Evolutionary conservation across 805 yeast species (phyloP).

Genomic region (Candida orba): DNA sequence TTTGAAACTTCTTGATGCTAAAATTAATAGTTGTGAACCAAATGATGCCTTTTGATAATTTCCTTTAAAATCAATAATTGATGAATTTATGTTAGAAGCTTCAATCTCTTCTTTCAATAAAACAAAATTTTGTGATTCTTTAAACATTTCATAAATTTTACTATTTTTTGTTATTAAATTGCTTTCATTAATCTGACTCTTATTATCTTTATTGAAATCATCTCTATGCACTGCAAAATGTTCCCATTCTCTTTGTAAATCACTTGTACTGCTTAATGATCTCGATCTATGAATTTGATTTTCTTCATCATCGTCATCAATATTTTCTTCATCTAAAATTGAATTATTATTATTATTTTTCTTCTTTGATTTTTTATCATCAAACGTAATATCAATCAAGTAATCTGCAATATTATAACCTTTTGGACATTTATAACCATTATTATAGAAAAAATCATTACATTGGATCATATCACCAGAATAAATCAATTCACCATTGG

Average conservation of each 20-base stretch:
- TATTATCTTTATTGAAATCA: conserved; percentile 13
- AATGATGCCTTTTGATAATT: conserved; percentile 42
- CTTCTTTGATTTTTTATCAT: conserved; percentile 23
- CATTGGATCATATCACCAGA: conserved; percentile 80
- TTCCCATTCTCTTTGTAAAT: conserved; percentile 77
- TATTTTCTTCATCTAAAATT: conserved; percentile 25
- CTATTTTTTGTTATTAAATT: not conserved
- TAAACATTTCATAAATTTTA: conserved; percentile 25
- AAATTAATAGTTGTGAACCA: conserved; percentile 57
- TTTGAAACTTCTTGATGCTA: conserved; percentile 83
- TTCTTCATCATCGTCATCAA: conserved; percentile 20
- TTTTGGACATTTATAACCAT: conserved; percentile 77
- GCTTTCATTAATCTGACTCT: conserved; percentile 5
- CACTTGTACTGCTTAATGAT: conserved; percentile 29
- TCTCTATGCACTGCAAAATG: conserved; percentile 79
- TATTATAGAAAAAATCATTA: conserved; percentile 62
- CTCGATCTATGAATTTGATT: conserved; percentile 26
- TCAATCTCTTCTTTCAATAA: conserved; percentile 27
- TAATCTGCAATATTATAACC: conserved; percentile 95
- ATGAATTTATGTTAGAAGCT: conserved; percentile 16
- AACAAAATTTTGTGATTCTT: conserved; percentile 26
- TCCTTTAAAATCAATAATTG: conserved; percentile 18
- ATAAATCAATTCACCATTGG: conserved; percentile 80
- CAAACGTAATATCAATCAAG: conserved; percentile 83
- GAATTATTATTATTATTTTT: conserved; percentile 6